These are phyloP conservation scores for Guadua angustifolia DNA, from an alignment of 176 grass and related monocot genomes.

Conservation along the genomic window DNA sequence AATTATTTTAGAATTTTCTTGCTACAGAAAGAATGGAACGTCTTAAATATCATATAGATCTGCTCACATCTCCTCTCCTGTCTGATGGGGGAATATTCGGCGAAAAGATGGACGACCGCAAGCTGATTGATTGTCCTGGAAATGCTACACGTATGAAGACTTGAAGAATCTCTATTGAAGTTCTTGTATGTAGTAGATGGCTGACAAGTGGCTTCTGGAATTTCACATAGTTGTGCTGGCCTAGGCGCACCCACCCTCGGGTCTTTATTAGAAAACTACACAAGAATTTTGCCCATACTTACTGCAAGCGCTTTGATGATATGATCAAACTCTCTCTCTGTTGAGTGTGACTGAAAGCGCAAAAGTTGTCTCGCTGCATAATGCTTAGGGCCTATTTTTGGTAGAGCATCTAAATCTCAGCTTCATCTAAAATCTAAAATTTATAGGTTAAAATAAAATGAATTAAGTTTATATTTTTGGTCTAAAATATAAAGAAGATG, in stretches of 20 bases:
- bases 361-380: too few relatives aligned
- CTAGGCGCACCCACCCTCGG: background rate
- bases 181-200: background rate
- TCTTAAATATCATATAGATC: too few relatives aligned
- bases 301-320: background rate
- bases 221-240: background rate
- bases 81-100: conserved; percentile 9
- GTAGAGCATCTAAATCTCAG: too few relatives aligned
- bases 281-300: background rate
- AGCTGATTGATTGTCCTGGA: conserved; percentile 24
- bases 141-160: background rate
- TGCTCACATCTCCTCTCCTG: conserved; percentile 1
- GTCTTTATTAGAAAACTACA: background rate
- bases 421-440: too few relatives aligned
- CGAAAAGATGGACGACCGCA: conserved; percentile 27
- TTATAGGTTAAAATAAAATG: too few relatives aligned
- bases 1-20: too few relatives aligned
- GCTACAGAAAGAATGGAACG: too few relatives aligned
- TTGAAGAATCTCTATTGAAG: background rate
- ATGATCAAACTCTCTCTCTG: background rate
- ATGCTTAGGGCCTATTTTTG: too few relatives aligned
- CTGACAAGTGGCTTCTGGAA: conserved; percentile 18
- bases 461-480: too few relatives aligned
- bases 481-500: too few relatives aligned
- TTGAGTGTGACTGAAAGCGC: background rate